Evolutionary conservation across 2,329 filamentous ascomycete species (phyloP).

Genomic region (Podosphaera aphanis): DNA sequence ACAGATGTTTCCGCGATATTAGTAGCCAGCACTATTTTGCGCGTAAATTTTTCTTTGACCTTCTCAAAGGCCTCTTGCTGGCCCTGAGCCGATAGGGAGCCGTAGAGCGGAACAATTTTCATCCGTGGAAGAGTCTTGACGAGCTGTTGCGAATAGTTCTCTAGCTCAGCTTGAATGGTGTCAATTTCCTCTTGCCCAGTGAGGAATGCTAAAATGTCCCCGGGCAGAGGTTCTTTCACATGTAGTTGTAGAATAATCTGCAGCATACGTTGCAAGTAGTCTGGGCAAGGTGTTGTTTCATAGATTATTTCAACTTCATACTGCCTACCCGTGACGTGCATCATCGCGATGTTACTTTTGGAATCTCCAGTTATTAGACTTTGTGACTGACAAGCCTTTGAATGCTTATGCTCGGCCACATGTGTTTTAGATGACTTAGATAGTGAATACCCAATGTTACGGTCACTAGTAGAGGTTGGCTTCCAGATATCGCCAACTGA

Average conservation of each 20-base stretch:
- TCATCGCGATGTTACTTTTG: conserved; percentile 10
- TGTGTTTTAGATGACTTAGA: no score
- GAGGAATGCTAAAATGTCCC: conserved; percentile 79
- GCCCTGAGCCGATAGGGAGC: conserved; percentile 63
- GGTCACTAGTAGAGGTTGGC: background rate
- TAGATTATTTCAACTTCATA: conserved; percentile 64
- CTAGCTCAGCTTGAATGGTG: conserved; percentile 52
- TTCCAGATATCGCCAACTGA: background rate
- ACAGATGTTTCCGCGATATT: conserved; percentile 99
- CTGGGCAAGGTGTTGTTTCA: conserved; percentile 47
- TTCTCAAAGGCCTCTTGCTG: conserved; percentile 74
- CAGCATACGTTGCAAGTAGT: conserved; percentile 62
- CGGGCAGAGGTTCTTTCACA: conserved; percentile 67
- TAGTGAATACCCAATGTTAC: no score
- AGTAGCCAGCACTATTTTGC: conserved; percentile 78
- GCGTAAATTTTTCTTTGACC: conserved; percentile 42
- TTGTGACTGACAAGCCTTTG: no score
- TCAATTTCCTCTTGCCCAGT: conserved; percentile 89
- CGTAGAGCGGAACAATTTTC: conserved; percentile 60
- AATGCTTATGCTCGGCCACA: no score
- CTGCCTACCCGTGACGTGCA: conserved; percentile 62
- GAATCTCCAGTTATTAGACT: no score
- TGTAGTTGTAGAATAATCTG: conserved; percentile 74
- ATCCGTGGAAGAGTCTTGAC: conserved; percentile 52
- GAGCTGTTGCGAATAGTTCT: conserved; percentile 53